Evolutionary conservation across 1,284 basidiomycete species (phyloP).

Genomic region (Coniferiporia weirii): DNA sequence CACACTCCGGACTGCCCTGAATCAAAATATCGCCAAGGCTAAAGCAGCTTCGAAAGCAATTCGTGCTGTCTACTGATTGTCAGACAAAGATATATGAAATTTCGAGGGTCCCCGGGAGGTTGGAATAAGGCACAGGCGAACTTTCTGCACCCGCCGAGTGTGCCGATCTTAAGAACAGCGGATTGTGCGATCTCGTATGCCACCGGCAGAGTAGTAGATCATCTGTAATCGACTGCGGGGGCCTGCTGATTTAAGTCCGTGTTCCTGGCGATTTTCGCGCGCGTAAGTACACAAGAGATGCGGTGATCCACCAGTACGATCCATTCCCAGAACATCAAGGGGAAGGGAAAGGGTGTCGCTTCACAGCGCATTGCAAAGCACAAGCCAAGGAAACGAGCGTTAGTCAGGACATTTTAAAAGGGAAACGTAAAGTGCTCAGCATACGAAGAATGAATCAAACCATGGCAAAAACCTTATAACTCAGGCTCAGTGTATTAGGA

Average conservation of each 20-base stretch:
- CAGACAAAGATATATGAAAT: neutral
- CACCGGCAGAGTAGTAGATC: neutral
- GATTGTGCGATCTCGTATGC: no score
- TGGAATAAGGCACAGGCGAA: neutral
- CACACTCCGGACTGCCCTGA: no score
- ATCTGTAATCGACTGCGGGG: neutral
- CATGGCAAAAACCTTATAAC: no score
- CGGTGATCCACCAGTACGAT: neutral
- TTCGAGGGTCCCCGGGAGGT: neutral
- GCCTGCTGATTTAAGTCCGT: neutral
- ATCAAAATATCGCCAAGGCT: no score
- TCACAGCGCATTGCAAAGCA: neutral
- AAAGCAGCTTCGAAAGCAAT: neutral
- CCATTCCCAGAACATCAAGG: neutral
- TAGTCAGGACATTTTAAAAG: neutral
- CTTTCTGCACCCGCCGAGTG: neutral
- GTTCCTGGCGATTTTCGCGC: neutral
- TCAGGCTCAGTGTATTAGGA: neutral
- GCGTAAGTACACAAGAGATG: neutral
- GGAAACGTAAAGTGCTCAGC: no score
- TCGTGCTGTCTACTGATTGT: neutral
- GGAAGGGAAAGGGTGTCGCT: neutral
- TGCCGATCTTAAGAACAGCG: no score
- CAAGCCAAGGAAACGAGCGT: neutral
- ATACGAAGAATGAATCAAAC: no score